Base-by-base conservation (phyloP, 192 early-diverging fungal species). In the Spizellomyces sp. region DNA sequence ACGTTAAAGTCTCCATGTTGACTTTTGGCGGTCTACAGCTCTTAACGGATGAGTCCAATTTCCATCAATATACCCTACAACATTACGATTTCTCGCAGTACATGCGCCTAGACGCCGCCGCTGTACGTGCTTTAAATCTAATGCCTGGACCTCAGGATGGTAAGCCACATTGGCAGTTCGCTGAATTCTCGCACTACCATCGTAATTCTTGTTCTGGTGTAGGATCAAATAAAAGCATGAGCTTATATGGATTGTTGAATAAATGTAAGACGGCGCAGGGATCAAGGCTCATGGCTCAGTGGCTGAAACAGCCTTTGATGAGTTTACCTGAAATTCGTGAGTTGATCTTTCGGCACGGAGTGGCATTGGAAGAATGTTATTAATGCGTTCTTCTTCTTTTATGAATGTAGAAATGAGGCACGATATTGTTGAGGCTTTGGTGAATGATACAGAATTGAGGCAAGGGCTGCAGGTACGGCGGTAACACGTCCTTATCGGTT, bases 271-370 rank as follows among this genome's bases (percentile, higher is more conserved):
- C 96, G 6, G 73, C 91, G 0, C 94, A 95, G 62, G 96, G 96
- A 0, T 82, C 90, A 15, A 77, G 96, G 4, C 76, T 96, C 67
- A 77, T 98, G 48, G 88, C 82, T n/a, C 92, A 94, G 68, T 98
- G 94, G 94, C 81, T 98, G 22, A 94, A 93, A 69, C 95, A 96
- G 76, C 96, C 96, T 10, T 82, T 96, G 6, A 76, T 95, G 68
- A 81, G 88, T 22, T 47, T 92, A 15, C 63, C 58, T 4, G 85
- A 86, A n/a, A 96, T 98, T 62, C 76, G 90, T 89, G 74, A 70
- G 80, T 63, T 3, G 4, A 14, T 27, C 14, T 4, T 22, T 59
- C 27, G 0, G 3, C 27, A 36, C 27, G 1, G 0, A 36, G 27
- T 3, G 27, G 27, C 27, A 0, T 36, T 36, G 27, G 27, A 36